Conservation (phyloP, 1,139 yeast genomes). For the Kurtzmaniella quercitrusa region DNA sequence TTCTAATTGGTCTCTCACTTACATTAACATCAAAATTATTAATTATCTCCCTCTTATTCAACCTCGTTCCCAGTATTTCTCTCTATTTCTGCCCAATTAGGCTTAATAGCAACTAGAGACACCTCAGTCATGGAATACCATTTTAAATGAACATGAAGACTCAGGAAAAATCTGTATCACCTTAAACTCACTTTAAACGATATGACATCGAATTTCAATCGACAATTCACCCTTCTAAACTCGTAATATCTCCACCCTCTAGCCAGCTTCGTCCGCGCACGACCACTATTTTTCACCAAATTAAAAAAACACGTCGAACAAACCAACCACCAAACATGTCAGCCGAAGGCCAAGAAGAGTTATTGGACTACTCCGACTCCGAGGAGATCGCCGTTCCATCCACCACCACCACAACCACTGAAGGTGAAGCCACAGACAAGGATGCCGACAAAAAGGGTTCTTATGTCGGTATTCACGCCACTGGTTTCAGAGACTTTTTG, state of each 20-base stretch:
- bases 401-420: slow-evolving; percentile 49
- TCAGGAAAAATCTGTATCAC: too few species aligned
- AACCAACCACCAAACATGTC: slow-evolving; percentile 42
- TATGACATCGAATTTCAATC: too few species aligned
- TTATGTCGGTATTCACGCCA: slow-evolving; percentile 95
- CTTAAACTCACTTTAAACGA: too few species aligned
- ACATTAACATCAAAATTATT: too few species aligned
- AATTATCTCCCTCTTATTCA: too few species aligned
- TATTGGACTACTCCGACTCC: slow-evolving; percentile 96
- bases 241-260: not conserved
- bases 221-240: too few species aligned
- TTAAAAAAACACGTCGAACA: slow-evolving; percentile 3
- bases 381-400: slow-evolving; percentile 88
- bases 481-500: slow-evolving; percentile 96
- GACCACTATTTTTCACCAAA: slow-evolving; percentile 1
- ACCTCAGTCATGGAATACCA: too few species aligned
- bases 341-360: slow-evolving; percentile 98
- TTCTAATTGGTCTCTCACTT: too few species aligned
- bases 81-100: too few species aligned
- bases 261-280: not conserved
- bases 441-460: slow-evolving; percentile 91
- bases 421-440: slow-evolving; percentile 45
- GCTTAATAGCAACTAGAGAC: too few species aligned
- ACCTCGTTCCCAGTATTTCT: too few species aligned
- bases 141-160: too few species aligned